Evolutionary conservation across 83 land plant genomes (phyloP), one percentile per base, ranked within the genome.

Genomic region (Picea mariana): DNA sequence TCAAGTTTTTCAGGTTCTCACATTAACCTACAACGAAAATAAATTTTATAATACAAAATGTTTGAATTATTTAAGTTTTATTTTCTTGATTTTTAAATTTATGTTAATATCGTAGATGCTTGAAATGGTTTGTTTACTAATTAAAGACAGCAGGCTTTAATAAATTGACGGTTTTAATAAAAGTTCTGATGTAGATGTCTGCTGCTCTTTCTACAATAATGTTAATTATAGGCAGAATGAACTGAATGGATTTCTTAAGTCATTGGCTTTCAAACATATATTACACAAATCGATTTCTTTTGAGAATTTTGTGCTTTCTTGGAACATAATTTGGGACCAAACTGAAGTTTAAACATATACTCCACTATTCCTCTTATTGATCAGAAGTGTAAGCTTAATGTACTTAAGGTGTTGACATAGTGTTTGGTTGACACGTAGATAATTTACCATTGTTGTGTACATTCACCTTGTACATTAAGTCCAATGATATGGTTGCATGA

Each of bases 1-100:
- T 91, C 86, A 93, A 93, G 82, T 93, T 91, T 88, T 93, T 90
- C 94, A 93, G 96, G 96, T 93, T 91, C 85, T 85, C 82, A 93
- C 89, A 86, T 85, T 86, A 42, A 85, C 87, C 63, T 82, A 86
- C 77, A 73, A 21, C 38, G n/a, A 20, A 71, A 69, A 34, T 34
- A 34, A 69, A 2, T 52, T 52, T 52, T 69, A 69, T 38, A 4
- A 72, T 72, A 17, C 5, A 9, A 16, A 38, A 69, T 12, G 1
- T 69, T 31, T 31, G 34, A 11, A 69, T 69, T 38, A 42, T 17
- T 69, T 38, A 44, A 38, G 73, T 69, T 69, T 9, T 38, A 34
- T 9, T 69, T 5, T 17, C 20, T 69, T 69, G 40, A 38, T 34
- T 69, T 38, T 31, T 7, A 52, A 52, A 52, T 69, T 38, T 31